Conservation (phyloP, 176 grass and related monocot genomes). For the Carex myosuroides region DNA sequence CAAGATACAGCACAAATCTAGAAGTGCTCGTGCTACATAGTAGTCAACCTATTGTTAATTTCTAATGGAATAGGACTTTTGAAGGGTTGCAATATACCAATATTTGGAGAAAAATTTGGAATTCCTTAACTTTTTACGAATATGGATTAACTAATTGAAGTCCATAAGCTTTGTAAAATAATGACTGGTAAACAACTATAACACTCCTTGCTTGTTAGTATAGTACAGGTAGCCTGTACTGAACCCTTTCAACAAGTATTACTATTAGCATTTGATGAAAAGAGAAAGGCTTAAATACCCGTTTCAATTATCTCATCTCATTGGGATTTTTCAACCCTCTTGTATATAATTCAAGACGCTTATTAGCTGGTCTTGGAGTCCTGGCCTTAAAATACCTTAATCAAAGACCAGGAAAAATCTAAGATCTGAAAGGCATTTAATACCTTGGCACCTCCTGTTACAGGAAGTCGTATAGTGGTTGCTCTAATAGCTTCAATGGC, state of each 20-base stretch:
- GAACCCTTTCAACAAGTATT: not conserved
- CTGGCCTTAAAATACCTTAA: not conserved
- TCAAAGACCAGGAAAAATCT: not conserved
- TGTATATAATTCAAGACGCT: constrained; percentile 20
- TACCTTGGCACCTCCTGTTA: constrained; percentile 87
- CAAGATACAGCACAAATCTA: not conserved
- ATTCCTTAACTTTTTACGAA: not conserved
- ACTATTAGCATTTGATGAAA: not conserved
- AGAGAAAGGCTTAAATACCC: not conserved
- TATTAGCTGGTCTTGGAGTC: constrained; percentile 9
- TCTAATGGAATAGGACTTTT: not conserved
- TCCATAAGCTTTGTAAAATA: not conserved
- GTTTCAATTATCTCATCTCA: not conserved
- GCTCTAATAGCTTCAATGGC: constrained; percentile 84
- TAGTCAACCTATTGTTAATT: not conserved
- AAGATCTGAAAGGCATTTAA: not conserved
- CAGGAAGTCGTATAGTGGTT: constrained; percentile 82
- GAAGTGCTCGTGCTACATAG: not conserved
- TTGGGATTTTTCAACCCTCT: not conserved
- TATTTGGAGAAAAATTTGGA: not conserved
- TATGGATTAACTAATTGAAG: not conserved
- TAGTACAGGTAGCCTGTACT: not conserved
- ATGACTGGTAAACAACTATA: not conserved
- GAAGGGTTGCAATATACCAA: too few species aligned
- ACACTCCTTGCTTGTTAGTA: not conserved